phyloP scores from a whole-genome alignment of 2,329 filamentous ascomycete genomes.

The Clonostachys byssicola region DNA sequence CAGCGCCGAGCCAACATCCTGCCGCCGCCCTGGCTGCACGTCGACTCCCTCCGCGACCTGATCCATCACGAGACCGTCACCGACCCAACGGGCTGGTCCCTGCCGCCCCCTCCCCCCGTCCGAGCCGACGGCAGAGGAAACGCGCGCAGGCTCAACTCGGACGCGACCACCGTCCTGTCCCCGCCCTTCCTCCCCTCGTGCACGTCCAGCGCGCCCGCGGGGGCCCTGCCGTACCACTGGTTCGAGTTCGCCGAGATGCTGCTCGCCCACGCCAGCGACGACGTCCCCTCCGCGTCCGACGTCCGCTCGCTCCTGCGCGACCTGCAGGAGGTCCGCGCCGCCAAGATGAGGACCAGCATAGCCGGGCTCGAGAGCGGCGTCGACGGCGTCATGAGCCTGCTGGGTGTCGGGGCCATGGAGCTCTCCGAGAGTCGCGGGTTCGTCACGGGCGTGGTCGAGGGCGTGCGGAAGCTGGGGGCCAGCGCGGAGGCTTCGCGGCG shows the following conservation, averaged over 20 bases:
- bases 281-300: slow-evolving; percentile 69
- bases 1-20: slow-evolving; percentile 92
- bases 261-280: slow-evolving; percentile 79
- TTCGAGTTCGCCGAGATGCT: slow-evolving; percentile 85
- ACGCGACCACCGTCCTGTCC: slow-evolving; percentile 36
- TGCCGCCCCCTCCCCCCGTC: slow-evolving; percentile 64
- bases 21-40: slow-evolving; percentile 83
- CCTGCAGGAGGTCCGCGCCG: slow-evolving; percentile 80
- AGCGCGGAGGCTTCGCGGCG: slow-evolving; percentile 73
- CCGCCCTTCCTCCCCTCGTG: slow-evolving; percentile 79
- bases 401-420: slow-evolving; percentile 89
- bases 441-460: slow-evolving; percentile 81
- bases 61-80: slow-evolving; percentile 76
- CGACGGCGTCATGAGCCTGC: slow-evolving; percentile 63
- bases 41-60: slow-evolving; percentile 70
- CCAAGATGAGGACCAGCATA: slow-evolving; percentile 78
- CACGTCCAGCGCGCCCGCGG: slow-evolving; percentile 62
- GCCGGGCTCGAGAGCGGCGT: slow-evolving; percentile 66
- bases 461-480: slow-evolving; percentile 76
- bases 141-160: slow-evolving; percentile 24
- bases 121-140: slow-evolving; percentile 41
- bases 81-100: slow-evolving; percentile 69
- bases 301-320: slow-evolving; percentile 75
- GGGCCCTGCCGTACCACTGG: slow-evolving; percentile 90
- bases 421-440: slow-evolving; percentile 83